These are phyloP conservation scores for Schizopora paradoxa DNA, from an alignment of 1,284 basidiomycete species.

Conservation along the genomic window DNA sequence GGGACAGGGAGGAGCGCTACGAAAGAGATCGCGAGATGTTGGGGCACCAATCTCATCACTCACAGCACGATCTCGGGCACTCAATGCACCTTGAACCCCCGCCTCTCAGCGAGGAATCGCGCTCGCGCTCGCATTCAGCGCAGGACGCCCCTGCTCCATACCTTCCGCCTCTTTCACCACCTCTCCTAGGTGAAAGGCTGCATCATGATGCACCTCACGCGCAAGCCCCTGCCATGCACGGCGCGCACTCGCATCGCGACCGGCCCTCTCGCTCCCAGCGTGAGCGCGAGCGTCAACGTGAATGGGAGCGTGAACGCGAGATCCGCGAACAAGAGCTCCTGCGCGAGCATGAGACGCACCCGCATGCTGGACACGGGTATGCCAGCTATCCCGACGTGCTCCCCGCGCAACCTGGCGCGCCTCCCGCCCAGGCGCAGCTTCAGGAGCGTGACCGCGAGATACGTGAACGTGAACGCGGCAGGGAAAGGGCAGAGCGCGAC, in stretches of 20 bases:
- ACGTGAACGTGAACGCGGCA: conserved; percentile 9
- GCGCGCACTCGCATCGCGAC: too few species aligned
- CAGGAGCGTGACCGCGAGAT: conserved; percentile 7
- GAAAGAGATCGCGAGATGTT: conserved; percentile 3
- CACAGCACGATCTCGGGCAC: background rate
- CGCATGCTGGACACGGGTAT: background rate
- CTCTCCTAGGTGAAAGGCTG: too few species aligned
- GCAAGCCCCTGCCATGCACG: too few species aligned
- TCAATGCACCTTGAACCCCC: background rate
- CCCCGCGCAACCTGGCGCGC: too few species aligned
- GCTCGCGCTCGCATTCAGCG: conserved; percentile 6
- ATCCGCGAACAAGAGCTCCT: too few species aligned
- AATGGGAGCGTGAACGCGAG: conserved; percentile 7
- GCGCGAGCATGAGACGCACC: too few species aligned
- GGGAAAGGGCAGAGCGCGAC: background rate
- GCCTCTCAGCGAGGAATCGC: conserved; percentile 1
- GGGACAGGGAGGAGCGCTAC: conserved; percentile 3
- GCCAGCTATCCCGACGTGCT: background rate
- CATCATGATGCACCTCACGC: too few species aligned
- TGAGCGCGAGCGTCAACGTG: conserved; percentile 9
- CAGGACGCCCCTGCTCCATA: conserved; percentile 1
- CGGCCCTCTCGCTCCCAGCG: too few species aligned
- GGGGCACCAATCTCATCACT: background rate
- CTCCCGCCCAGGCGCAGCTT: conserved; percentile 10
- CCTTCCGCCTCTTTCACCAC: background rate